Conservation (phyloP, 352 stramenopile genomes). For the Globisporangium carolinianum region DNA sequence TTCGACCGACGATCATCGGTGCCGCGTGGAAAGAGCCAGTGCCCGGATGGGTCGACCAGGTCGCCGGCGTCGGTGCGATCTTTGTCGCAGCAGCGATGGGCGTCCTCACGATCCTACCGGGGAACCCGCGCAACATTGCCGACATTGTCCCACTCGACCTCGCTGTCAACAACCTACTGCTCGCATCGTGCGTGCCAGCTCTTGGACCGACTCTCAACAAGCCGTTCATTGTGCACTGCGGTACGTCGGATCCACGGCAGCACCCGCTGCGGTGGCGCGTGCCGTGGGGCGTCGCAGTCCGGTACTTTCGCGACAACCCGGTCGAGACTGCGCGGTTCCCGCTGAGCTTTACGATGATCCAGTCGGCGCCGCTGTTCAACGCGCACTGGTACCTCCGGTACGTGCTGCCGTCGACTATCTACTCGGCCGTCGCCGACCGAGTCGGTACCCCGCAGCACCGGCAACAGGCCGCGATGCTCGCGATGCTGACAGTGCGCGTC, state of each 20-base stretch:
- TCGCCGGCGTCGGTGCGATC: conserved; percentile 70
- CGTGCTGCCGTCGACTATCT: conserved; percentile 70
- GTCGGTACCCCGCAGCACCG: conserved; percentile 54
- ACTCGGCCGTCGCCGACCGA: conserved; percentile 68
- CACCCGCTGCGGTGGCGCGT: conserved; percentile 80
- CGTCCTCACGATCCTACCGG: conserved; percentile 76
- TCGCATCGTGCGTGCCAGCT: conserved; percentile 36
- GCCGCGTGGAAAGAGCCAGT: conserved; percentile 83
- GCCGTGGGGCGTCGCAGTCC: conserved; percentile 42
- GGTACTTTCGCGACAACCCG: conserved; percentile 73
- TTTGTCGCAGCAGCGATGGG: conserved; percentile 73
- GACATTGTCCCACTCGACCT: conserved; percentile 82
- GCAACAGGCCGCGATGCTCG: conserved; percentile 58
- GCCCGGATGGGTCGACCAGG: conserved; percentile 77
- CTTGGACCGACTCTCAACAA: not conserved
- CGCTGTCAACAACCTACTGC: conserved; percentile 69
- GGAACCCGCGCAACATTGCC: conserved; percentile 68
- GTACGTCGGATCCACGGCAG: conserved; percentile 67
- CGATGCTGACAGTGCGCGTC: conserved; percentile 69
- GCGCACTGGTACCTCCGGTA: conserved; percentile 82
- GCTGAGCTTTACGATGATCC: conserved; percentile 72
- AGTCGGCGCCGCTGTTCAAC: conserved; percentile 74
- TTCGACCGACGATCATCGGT: conserved; percentile 81
- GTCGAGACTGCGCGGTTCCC: conserved; percentile 42
- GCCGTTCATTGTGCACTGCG: conserved; percentile 65